Percentiles rank a stretch among this genome's conserved stretches.
These are phyloP conservation scores for Emergomyces africanus DNA, from an alignment of 2,329 filamentous ascomycete species.

Conservation along the genomic window DNA sequence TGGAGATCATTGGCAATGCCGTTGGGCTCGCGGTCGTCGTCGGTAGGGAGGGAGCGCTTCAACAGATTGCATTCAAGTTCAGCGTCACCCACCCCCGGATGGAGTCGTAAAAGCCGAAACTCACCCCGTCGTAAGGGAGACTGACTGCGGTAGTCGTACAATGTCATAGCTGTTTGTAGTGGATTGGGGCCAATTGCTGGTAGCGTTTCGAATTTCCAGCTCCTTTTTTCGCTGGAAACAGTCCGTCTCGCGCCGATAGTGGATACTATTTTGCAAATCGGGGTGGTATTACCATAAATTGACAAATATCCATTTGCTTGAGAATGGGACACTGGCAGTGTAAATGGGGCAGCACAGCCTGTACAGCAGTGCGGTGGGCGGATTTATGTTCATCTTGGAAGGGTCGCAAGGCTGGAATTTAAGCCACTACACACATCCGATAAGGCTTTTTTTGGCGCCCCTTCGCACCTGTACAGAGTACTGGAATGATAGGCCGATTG, in stretches of 20 bases:
- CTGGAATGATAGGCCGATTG: neutral
- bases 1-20: neutral
- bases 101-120: neutral
- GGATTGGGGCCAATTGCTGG: neutral
- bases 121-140: neutral
- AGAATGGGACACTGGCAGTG: neutral
- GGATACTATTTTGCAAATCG: neutral
- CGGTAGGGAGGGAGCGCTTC: neutral
- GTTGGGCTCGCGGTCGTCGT: neutral
- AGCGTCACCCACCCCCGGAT: neutral
- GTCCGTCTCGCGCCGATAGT: neutral
- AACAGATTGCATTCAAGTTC: neutral
- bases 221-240: neutral
- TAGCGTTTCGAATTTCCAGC: neutral
- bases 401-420: neutral
- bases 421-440: neutral
- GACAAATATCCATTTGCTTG: neutral
- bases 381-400: neutral
- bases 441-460: neutral
- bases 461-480: neutral
- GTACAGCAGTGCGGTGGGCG: neutral
- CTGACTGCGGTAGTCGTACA: neutral
- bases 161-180: neutral
- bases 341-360: neutral
- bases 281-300: neutral